Conservation (phyloP, 2,329 filamentous ascomycete species). For the Colletotrichum sp. region DNA sequence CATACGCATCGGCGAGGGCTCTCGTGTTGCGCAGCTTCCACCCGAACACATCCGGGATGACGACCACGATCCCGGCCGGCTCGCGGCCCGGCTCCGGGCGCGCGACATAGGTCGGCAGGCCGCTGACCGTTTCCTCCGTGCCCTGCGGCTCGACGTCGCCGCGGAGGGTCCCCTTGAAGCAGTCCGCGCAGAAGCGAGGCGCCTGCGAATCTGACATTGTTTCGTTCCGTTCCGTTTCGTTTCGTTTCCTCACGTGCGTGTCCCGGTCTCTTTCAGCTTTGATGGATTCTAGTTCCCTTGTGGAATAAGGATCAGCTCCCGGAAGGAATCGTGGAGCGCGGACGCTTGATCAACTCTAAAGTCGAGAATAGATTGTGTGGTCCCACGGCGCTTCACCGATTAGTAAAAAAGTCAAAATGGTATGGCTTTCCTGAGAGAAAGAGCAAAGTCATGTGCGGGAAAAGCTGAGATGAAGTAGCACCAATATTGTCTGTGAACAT, state of each 20-base stretch:
- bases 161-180: slow-evolving; percentile 24
- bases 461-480: not conserved
- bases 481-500: not conserved
- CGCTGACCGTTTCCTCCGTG: slow-evolving; percentile 25
- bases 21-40: slow-evolving; percentile 58
- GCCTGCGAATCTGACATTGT: not conserved
- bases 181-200: slow-evolving; percentile 22
- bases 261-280: not conserved
- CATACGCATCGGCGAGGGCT: slow-evolving; percentile 58
- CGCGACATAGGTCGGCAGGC: slow-evolving; percentile 28
- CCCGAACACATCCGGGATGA: slow-evolving; percentile 61
- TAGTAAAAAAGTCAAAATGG: not conserved
- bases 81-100: slow-evolving; percentile 20
- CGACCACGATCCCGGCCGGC: slow-evolving; percentile 53
- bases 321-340: not conserved
- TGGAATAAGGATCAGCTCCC: not conserved
- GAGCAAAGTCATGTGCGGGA: not conserved
- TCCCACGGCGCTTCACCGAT: not conserved
- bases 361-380: not conserved
- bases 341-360: not conserved
- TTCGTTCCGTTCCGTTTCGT: not conserved
- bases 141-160: slow-evolving; percentile 22
- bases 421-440: not conserved
- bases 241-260: not conserved
- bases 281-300: not conserved